Evolutionary conservation across 768 basidiomycete species (phyloP), one percentile per base, ranked within the genome.

Genomic region (Tulasnella sp.): DNA sequence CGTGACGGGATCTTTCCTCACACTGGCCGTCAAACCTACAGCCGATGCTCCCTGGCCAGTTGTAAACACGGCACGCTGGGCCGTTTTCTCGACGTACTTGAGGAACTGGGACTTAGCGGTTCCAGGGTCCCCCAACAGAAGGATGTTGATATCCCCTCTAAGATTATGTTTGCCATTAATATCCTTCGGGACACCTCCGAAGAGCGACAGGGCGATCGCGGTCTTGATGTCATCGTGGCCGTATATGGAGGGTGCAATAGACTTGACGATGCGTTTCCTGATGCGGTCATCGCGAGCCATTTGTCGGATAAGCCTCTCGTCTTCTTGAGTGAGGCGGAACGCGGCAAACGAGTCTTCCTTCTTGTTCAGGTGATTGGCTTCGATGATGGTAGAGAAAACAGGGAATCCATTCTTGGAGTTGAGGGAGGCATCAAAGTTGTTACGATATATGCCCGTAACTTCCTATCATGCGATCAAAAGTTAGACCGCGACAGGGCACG

Each of bases 171-270:
- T 98, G 68, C 90, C 82, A 67, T 96, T 93, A 73, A 98, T 90
- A 68, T 99, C 91, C 71, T 99, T 99, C 2, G 88, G 68, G 1
- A 97, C 84, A 49, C 96, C 96, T 10, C 92, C 85, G 62, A 99
- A 98, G 38, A 99, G 82, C 1, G 92, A 92, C 52, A 99, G 79
- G 1, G 96, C 93, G 63, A 99, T 75, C 29, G 92, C 96, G 0
- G 94, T 96, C 73, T 98, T 98, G 78, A 99, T 97, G 69, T 98
- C 87, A 69, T 98, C 96, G 70, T 99, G 96, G 2, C 96, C 96
- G 66, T 98, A 99, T 71, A 99, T 98, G 38, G 92, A 96, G 0
- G 96, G 96, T 2, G 96, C 96, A 60, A 99, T 96, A 27, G 92
- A 96, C 72, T 99, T 99, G 74, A 98, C 81, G 69, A 99, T 94